Percentiles rank a stretch among this genome's conserved stretches.
phyloP scores from a whole-genome alignment of 768 basidiomycete species.

The Jaapia argillacea region DNA sequence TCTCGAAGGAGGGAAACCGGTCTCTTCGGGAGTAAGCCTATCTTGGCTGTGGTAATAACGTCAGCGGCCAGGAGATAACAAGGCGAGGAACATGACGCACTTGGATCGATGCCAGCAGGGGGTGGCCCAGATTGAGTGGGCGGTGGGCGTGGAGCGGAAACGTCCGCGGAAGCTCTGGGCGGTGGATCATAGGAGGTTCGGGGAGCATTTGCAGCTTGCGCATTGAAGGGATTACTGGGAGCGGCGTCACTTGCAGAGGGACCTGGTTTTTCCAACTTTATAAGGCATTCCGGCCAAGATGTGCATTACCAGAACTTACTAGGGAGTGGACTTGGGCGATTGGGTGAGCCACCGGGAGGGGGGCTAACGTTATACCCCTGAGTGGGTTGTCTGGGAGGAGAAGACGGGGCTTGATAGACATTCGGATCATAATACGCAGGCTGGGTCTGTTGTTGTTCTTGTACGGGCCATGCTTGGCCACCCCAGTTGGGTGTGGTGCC shows the following conservation, averaged over 20 bases:
- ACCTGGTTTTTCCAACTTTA: no score
- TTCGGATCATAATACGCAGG: neutral
- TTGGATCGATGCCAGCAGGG: conserved; percentile 3
- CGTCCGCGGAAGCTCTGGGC: neutral
- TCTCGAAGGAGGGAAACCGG: conserved; percentile 47
- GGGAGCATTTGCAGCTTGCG: no score
- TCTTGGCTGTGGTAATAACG: conserved; percentile 36
- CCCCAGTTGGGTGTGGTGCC: neutral
- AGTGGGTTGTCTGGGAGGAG: neutral
- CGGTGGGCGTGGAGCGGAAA: neutral
- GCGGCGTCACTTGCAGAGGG: no score
- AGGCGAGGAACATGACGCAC: conserved; percentile 1
- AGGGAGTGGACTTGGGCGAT: neutral
- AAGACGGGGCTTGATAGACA: neutral
- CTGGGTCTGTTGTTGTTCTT: neutral
- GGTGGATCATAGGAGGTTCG: neutral
- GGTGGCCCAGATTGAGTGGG: conserved; percentile 1
- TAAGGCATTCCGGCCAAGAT: no score
- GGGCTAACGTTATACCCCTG: neutral
- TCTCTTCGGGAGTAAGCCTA: conserved; percentile 64
- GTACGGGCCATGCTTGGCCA: neutral
- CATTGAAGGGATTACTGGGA: no score
- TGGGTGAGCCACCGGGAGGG: no score
- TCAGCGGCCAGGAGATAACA: neutral
- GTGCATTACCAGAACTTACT: neutral